These are phyloP conservation scores for Lactarius pseudohatsudake DNA, from an alignment of 768 basidiomycete species.

Conservation along the genomic window DNA sequence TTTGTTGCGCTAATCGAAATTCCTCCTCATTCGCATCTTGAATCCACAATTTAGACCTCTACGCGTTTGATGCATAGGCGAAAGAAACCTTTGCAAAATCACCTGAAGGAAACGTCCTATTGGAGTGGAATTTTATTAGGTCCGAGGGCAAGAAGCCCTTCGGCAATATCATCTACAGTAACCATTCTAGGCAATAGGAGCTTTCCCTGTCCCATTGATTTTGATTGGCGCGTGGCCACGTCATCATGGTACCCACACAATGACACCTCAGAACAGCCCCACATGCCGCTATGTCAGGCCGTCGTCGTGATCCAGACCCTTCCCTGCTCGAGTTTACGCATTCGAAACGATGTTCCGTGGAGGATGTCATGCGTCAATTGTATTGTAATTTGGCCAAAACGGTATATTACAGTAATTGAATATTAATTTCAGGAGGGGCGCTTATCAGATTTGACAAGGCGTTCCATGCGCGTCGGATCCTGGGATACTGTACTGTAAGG, in stretches of 20 bases:
- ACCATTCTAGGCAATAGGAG: background rate
- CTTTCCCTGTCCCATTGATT: background rate
- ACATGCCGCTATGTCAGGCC: background rate
- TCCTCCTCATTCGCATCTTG: background rate
- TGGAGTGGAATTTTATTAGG: background rate
- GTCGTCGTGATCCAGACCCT: background rate
- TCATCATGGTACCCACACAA: background rate
- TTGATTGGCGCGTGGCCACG: background rate
- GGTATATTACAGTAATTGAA: background rate
- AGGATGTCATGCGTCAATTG: background rate
- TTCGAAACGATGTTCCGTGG: background rate
- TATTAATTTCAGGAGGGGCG: background rate
- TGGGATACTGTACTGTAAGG: no score
- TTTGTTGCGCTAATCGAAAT: background rate
- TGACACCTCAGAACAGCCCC: no score
- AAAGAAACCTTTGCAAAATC: background rate
- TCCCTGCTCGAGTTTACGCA: no score
- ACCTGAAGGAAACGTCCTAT: background rate
- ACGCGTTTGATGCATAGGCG: background rate
- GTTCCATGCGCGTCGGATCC: background rate
- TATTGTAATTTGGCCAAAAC: background rate
- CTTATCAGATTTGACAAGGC: background rate
- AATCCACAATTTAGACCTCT: background rate
- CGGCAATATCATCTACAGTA: background rate
- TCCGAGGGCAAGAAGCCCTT: background rate